These are phyloP conservation scores for Hemileccinum rubropunctum DNA, from an alignment of 768 basidiomycete genomes.

Conservation along the genomic window DNA sequence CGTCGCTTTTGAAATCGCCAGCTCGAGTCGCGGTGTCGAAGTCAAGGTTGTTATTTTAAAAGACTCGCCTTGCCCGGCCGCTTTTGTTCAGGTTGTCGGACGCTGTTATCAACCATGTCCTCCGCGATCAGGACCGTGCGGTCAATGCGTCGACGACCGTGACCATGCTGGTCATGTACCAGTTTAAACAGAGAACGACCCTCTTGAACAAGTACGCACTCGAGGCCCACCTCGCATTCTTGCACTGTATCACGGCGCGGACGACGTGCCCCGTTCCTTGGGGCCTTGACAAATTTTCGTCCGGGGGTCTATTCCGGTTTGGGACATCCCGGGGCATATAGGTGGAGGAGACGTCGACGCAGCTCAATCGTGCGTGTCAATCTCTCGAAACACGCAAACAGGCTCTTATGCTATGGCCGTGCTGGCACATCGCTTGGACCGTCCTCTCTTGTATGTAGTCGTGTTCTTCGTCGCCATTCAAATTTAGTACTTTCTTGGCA, in stretches of 20 bases:
- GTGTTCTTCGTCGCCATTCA: too few relatives aligned
- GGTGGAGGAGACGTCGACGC: slow-evolving; percentile 22
- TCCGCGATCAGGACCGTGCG: slow-evolving; percentile 32
- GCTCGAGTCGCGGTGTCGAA: slow-evolving; percentile 39
- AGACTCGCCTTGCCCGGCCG: slow-evolving; percentile 62
- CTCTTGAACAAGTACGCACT: slow-evolving; percentile 50
- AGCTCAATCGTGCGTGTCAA: slow-evolving; percentile 21
- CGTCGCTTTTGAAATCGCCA: slow-evolving; percentile 62
- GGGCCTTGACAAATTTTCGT: slow-evolving; percentile 52
- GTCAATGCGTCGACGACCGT: slow-evolving; percentile 30
- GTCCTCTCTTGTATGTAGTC: too few relatives aligned
- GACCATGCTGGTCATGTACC: slow-evolving; percentile 41
- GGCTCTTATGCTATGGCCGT: too few relatives aligned
- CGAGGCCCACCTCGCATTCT: slow-evolving; percentile 30
- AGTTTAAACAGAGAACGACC: slow-evolving; percentile 48
- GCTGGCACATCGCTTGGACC: too few relatives aligned
- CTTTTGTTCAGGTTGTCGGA: slow-evolving; percentile 54
- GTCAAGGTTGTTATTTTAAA: slow-evolving; percentile 63
- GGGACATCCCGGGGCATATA: slow-evolving; percentile 58
- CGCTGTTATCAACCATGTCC: slow-evolving; percentile 45
- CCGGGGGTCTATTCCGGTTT: slow-evolving; percentile 35
- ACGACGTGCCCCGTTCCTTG: slow-evolving; percentile 47
- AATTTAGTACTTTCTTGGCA: too few relatives aligned
- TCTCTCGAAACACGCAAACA: slow-evolving; percentile 7
- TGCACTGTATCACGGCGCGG: slow-evolving; percentile 46